Base-by-base conservation (phyloP, 2,329 filamentous ascomycete genomes). In the Monosporascus sp. region DNA sequence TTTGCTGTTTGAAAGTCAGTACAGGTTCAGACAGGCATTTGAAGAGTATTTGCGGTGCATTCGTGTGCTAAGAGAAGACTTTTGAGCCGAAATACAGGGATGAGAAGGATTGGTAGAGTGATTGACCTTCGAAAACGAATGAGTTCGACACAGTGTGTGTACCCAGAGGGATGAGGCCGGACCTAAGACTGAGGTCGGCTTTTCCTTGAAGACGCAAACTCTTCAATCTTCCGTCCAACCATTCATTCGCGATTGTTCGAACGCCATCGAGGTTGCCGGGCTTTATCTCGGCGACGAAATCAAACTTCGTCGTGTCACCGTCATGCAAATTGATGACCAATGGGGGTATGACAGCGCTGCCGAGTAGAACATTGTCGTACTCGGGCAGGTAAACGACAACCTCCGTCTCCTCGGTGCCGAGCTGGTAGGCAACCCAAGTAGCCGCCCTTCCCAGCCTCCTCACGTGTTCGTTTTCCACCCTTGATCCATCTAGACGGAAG, bases 351-450 rank as follows among this genome's bases (percentile, higher is more conserved):
- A 76, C 77, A 14, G 90, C 91, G 9, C 83, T 89, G 17, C 92
- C 94, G 22, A 96, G 74, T 47, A 95, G 72, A 15, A 88, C 74
- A 68, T 93, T 83, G 25, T 82, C 84, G 65, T 95, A 95, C 58
- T 94, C 88, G 14, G 93, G 92, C 31, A 97, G 77, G 61, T 86
- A 90, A 6, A 97, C 84, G 53, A 86, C 74, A 34, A 96, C 82
- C 48, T 82, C 79, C 2, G 89, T 88, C 62, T 86, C 74, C 20
- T 86, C 83, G 2, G 80, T 93, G 64, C 91, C 86, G 14, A 95
- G 79, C 63, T 89, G 82, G 56, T 80, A 79, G 53, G 90, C 89
- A 59, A 97, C 79, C 82, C 88, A 93, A 1, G 91, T 96, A 18
- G 85, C 84, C 22, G 90, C 79, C 51, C 82, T 80, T 42, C 94